Conservation (phyloP, 2,329 filamentous ascomycete species). For the Endocalyx cinctus region DNA sequence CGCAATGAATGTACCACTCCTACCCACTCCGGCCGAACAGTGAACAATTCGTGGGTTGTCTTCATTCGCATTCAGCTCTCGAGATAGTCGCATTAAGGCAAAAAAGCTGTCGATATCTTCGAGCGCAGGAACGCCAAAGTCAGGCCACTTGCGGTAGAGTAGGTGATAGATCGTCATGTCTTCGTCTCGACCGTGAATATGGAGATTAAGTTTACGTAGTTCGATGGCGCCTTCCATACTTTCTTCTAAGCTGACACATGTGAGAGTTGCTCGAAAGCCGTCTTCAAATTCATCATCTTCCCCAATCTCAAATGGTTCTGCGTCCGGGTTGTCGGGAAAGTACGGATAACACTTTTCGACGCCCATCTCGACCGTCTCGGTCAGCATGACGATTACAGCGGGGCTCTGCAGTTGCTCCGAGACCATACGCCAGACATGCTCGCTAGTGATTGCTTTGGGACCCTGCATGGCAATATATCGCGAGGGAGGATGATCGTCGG, state of each 20-base stretch:
- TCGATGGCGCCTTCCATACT: slow-evolving; percentile 57
- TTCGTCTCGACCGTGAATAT: slow-evolving; percentile 40
- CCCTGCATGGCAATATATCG: slow-evolving; percentile 92
- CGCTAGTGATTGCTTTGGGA: slow-evolving; percentile 69
- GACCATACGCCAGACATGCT: slow-evolving; percentile 94
- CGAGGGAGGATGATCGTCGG: slow-evolving; percentile 33
- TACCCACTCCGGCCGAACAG: slow-evolving; percentile 88
- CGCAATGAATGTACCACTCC: slow-evolving; percentile 92
- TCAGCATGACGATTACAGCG: slow-evolving; percentile 91
- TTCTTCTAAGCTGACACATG: slow-evolving; percentile 59
- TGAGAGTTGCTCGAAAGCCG: slow-evolving; percentile 64
- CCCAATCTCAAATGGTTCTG: slow-evolving; percentile 54
- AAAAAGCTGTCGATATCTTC: slow-evolving; percentile 65
- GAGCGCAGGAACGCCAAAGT: slow-evolving; percentile 75
- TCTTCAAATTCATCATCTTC: slow-evolving; percentile 61
- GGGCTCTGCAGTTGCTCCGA: slow-evolving; percentile 69
- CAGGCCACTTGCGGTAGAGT: slow-evolving; percentile 83
- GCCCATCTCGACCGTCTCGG: slow-evolving; percentile 74
- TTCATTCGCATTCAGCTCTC: slow-evolving; percentile 48
- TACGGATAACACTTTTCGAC: slow-evolving; percentile 86
- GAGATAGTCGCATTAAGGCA: slow-evolving; percentile 63
- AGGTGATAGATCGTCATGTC: slow-evolving; percentile 66
- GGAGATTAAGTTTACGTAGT: slow-evolving; percentile 66
- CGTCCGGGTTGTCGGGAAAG: slow-evolving; percentile 60
- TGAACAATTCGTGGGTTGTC: slow-evolving; percentile 76